Percentiles rank a stretch among this genome's conserved stretches.
Evolutionary conservation across 78 protist species (phyloP).

Genomic region (Diacronema lutheri): DNA sequence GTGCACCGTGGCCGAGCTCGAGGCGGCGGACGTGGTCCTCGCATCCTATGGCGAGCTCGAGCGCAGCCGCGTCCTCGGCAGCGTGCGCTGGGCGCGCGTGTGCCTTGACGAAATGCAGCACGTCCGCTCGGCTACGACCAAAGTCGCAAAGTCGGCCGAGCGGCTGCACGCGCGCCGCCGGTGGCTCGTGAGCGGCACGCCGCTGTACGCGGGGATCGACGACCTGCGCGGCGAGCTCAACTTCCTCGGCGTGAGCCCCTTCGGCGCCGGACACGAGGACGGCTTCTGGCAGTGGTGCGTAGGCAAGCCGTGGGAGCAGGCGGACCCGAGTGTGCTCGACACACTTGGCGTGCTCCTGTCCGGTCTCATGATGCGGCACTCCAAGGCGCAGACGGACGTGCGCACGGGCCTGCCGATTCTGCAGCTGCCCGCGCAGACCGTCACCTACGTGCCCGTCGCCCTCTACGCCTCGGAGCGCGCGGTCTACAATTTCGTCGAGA

Average conservation of each 20-base stretch:
- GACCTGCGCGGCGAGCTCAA: conserved; percentile 12
- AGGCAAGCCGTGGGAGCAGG: not conserved
- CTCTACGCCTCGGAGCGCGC: not conserved
- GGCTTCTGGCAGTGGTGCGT: conserved; percentile 7
- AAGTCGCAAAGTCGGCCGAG: not conserved
- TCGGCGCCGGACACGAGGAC: conserved; percentile 18
- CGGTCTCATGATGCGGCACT: not conserved
- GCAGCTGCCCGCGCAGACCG: not conserved
- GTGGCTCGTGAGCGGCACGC: conserved; percentile 11
- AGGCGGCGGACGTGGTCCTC: not conserved
- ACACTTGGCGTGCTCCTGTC: not conserved
- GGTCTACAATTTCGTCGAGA: not conserved
- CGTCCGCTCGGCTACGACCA: conserved; percentile 7
- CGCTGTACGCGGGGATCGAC: not conserved
- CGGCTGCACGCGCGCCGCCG: not conserved
- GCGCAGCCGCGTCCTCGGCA: not conserved
- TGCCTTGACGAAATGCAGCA: conserved; percentile 12
- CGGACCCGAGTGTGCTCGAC: not conserved
- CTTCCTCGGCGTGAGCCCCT: conserved; percentile 4
- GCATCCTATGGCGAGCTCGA: not conserved
- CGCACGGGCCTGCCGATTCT: not conserved
- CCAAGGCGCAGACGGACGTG: not conserved
- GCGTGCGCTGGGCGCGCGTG: not conserved
- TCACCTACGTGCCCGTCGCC: not conserved
- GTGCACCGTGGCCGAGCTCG: not conserved